Evolutionary conservation across 176 grass and related monocot genomes (phyloP).

Genomic region (Typha latifolia): DNA sequence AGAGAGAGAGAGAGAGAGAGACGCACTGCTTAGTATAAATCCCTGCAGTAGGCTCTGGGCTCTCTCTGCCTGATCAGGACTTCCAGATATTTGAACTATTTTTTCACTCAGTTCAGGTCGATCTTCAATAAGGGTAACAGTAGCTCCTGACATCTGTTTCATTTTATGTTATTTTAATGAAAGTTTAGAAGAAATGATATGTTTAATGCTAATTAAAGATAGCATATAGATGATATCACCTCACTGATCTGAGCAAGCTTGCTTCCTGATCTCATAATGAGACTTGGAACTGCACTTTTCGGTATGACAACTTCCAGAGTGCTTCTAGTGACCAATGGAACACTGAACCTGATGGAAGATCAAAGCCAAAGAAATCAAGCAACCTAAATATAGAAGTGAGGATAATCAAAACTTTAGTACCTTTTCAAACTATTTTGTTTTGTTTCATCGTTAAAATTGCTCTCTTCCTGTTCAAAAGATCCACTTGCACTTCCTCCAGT

Average conservation of each 20-base stretch:
- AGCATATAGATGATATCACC: constrained; percentile 28
- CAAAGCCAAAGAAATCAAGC: constrained; percentile 16
- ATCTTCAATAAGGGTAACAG: constrained; percentile 61
- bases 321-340: constrained; percentile 83
- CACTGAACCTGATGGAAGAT: constrained; percentile 43
- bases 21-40: constrained; percentile 96
- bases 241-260: constrained; percentile 98
- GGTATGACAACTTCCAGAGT: constrained; percentile 92
- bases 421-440: constrained; percentile 62
- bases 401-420: constrained; percentile 19
- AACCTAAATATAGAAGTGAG: constrained; percentile 23
- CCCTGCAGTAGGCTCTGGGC: constrained; percentile 87
- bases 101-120: constrained; percentile 45
- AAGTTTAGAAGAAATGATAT: background rate
- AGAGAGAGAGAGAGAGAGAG: constrained; percentile 8
- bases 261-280: constrained; percentile 82
- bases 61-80: constrained; percentile 76
- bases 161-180: constrained; percentile 12
- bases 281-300: constrained; percentile 57
- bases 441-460: constrained; percentile 74
- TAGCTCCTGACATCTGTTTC: constrained; percentile 85
- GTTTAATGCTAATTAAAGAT: constrained; percentile 4
- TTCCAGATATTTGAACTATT: constrained; percentile 89
- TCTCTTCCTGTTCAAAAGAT: constrained; percentile 74
- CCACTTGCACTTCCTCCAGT: constrained; percentile 69